Base-by-base conservation (phyloP, 352 stramenopile species). In the Globisporangium paddicum region DNA sequence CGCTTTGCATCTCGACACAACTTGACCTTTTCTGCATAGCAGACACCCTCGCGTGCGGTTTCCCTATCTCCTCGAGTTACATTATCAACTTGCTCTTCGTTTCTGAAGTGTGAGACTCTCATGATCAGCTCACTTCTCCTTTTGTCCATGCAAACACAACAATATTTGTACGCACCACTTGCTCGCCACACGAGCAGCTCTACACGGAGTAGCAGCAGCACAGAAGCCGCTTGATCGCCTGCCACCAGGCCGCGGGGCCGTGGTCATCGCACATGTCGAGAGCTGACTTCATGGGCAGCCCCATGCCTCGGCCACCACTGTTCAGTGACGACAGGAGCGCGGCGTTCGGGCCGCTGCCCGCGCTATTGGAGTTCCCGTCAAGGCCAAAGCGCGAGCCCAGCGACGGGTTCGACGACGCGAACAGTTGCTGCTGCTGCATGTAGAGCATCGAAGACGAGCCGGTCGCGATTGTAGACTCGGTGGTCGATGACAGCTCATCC, bases 391-490 rank as follows among this genome's bases (percentile, higher is more conserved):
- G 19, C 25, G 46, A 35, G 46, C 46, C 46, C 26, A 60, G 41
- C 5, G 58, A 57, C 3, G 60, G 46, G 3, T 52, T 46, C 0
- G 55, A 54, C 32, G 58, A 28, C 49, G 56, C 38, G 19, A 66
- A 57, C 16, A 63, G 46, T 54, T 68, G 68, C 44, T 63, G 51
- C 57, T 69, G 57, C 23, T 58, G 51, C 50, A 58, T 30, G 3
- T 70, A 73, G 30, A 72, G 16, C 37, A 72, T 51, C 45, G 68
- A 75, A 34, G 64, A 75, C n/a, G 68, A 76, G n/a, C 68, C 64
- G 0, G 67, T 71, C 11, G 62, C 67, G 9, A 49, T 55, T 9
- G 64, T 65, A 21, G 60, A 62, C 25, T 67, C 57, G 14, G 64
- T 64, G 8, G 64, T 55, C 28, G 57, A 62, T 25, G 60, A 59